Conservation (phyloP, 371 early-diverging fungal genomes). For the Umbelopsis sp. region DNA sequence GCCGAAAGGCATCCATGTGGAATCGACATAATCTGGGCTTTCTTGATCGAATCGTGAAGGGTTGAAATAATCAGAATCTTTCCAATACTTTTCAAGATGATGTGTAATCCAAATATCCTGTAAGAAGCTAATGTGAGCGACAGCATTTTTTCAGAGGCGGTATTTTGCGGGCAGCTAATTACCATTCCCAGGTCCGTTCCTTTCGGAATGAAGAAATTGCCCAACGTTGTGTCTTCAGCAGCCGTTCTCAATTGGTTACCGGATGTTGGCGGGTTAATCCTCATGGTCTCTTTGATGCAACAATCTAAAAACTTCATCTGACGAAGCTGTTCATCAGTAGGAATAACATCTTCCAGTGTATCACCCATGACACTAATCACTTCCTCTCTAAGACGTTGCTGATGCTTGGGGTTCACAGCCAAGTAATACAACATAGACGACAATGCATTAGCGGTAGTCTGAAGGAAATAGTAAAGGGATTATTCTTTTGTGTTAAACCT, state of each 20-base stretch:
- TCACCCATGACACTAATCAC: slow-evolving; percentile 16
- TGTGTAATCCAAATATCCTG: slow-evolving; percentile 31
- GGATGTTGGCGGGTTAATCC: slow-evolving; percentile 43
- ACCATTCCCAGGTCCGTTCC: slow-evolving; percentile 38
- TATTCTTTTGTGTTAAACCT: too few relatives aligned
- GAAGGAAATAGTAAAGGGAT: slow-evolving; percentile 34
- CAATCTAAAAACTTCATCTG: neutral
- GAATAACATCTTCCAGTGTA: slow-evolving; percentile 17
- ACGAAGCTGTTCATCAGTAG: slow-evolving; percentile 6
- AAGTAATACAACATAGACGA: slow-evolving; percentile 43
- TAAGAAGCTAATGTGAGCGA: neutral
- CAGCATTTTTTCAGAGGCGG: neutral
- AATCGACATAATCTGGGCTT: slow-evolving; percentile 4
- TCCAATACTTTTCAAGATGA: slow-evolving; percentile 33
- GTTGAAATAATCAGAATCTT: slow-evolving; percentile 31
- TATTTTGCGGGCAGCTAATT: neutral
- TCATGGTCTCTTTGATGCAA: slow-evolving; percentile 31
- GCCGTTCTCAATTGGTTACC: slow-evolving; percentile 34
- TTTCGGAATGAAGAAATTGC: slow-evolving; percentile 48
- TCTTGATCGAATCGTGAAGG: slow-evolving; percentile 31
- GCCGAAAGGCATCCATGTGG: slow-evolving; percentile 43
- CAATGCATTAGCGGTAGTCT: slow-evolving; percentile 55
- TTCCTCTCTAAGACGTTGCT: slow-evolving; percentile 10
- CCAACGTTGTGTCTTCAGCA: slow-evolving; percentile 40
- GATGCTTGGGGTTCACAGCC: slow-evolving; percentile 29